A percentile compares a stretch with the other conserved stretches of the same genome.
These are phyloP conservation scores for Juglanconis oblonga DNA, from an alignment of 2,329 filamentous ascomycete species.

Conservation along the genomic window DNA sequence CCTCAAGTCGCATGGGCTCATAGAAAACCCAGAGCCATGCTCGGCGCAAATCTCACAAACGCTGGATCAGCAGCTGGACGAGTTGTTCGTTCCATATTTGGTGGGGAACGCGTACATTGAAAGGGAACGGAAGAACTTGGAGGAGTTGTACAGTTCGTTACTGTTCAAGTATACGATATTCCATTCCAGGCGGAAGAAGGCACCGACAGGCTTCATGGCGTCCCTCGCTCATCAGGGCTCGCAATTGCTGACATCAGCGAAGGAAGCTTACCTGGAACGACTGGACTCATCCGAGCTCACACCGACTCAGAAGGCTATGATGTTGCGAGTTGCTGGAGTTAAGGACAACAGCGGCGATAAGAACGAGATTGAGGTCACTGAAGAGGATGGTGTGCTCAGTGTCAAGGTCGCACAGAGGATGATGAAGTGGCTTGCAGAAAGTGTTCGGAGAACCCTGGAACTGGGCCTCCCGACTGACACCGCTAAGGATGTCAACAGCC, in stretches of 20 bases:
- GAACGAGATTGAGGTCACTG: slow-evolving; percentile 85
- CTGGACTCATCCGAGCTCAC: slow-evolving; percentile 88
- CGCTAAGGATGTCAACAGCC: slow-evolving; percentile 85
- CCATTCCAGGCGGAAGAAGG: slow-evolving; percentile 83
- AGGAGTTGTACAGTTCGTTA: slow-evolving; percentile 83
- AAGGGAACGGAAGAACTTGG: slow-evolving; percentile 65
- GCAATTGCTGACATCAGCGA: slow-evolving; percentile 81
- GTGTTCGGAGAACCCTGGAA: slow-evolving; percentile 85
- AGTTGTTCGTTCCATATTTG: slow-evolving; percentile 70
- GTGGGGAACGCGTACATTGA: slow-evolving; percentile 70
- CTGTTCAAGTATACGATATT: slow-evolving; percentile 98
- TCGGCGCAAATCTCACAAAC: slow-evolving; percentile 80
- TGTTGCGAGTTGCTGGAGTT: slow-evolving; percentile 83
- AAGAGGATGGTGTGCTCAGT: slow-evolving; percentile 82
- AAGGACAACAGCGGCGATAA: slow-evolving; percentile 72
- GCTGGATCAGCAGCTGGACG: slow-evolving; percentile 71
- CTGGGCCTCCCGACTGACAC: slow-evolving; percentile 85
- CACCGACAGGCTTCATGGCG: slow-evolving; percentile 86
- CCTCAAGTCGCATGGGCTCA: slow-evolving; percentile 88
- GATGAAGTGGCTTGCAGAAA: slow-evolving; percentile 96
- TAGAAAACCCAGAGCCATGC: slow-evolving; percentile 89
- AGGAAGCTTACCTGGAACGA: slow-evolving; percentile 86
- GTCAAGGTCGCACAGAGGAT: slow-evolving; percentile 92
- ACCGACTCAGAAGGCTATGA: slow-evolving; percentile 82
- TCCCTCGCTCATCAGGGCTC: slow-evolving; percentile 87